phyloP scores from a whole-genome alignment of 495 filamentous ascomycete species.

The Hypoxylon crocopeplum region DNA sequence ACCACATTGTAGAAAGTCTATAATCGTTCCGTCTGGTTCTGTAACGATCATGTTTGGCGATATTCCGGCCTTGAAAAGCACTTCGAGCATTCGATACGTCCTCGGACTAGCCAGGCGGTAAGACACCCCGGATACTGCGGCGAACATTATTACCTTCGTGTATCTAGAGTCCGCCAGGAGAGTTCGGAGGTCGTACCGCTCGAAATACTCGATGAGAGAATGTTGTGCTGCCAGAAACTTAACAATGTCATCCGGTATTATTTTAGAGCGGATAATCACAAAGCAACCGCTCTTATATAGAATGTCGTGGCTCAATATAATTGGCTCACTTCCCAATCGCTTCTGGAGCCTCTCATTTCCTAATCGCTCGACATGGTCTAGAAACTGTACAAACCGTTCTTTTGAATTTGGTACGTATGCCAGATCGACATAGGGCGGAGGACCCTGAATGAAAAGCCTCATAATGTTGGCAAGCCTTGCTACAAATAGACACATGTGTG shows the following conservation, averaged over 20 bases:
- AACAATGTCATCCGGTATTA: neutral
- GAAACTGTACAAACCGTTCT: neutral
- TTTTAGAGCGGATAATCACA: neutral
- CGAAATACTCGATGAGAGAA: constrained; percentile 4
- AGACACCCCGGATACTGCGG: neutral
- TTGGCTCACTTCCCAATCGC: neutral
- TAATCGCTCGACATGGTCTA: neutral
- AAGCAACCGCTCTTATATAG: no score
- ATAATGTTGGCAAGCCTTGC: no score
- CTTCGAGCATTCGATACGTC: constrained; percentile 5
- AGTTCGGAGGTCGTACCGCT: constrained; percentile 1
- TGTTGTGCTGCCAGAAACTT: neutral
- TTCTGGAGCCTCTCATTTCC: neutral
- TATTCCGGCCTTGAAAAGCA: constrained; percentile 2
- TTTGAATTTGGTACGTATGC: neutral
- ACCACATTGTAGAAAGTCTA: no score
- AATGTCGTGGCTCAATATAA: no score
- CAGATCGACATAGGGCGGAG: no score
- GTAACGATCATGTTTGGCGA: neutral
- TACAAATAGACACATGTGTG: no score
- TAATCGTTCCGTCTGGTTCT: no score
- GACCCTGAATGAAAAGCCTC: no score
- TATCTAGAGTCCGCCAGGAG: neutral
- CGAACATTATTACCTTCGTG: neutral
- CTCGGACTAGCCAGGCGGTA: neutral